Base-by-base conservation (phyloP, 805 yeast species). In the Spathaspora boniae region DNA sequence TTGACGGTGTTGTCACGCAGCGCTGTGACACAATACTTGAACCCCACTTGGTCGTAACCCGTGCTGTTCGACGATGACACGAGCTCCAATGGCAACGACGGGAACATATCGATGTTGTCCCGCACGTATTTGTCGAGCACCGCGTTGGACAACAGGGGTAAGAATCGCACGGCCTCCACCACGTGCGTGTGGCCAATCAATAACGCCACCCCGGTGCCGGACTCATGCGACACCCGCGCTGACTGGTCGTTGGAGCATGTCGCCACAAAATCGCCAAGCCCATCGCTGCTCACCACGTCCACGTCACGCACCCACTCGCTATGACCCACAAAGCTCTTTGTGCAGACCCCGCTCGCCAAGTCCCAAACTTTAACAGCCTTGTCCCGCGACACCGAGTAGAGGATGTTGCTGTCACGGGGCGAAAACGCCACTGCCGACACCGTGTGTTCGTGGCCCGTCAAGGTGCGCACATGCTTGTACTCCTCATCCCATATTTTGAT, bases 381-480 rank as follows among this genome's bases (percentile, higher is more conserved):
- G 49, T 83, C 91, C 38, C 89, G 62, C 1, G 87, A 80, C 20
- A 78, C 77, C 9, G 82, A 74, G 36, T 80, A 74, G 12, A 82
- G 51, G 11, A 65, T 65, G 18, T 62, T 59, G 2, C 78, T 73
- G 22, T 70, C 61, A 4, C 64, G 50, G 3, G 51, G 57, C 14
- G 77, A 69, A 51, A 83, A 80, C 9, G 64, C 60, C 6, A 86
- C 64, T 0, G 76, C 62, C 0, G 95, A 84, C 0, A 89, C 78
- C 1, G 93, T 76, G 54, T 89, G 96, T 41, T 87, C 94, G 59
- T 89, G 98, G 9, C 96, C 96, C 0, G 79, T 61, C 16, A 89
- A 58, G 1, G 87, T 78, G 24, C 86, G 68, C 1, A 76, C 53
- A 29, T 81, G 73, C 26, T 67, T 69, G 49, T 74, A 72, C 15